A percentile compares a stretch with the other conserved stretches of the same genome.
phyloP scores from a whole-genome alignment of 305 asterid genomes.

The Stenogyne calaminthoides region DNA sequence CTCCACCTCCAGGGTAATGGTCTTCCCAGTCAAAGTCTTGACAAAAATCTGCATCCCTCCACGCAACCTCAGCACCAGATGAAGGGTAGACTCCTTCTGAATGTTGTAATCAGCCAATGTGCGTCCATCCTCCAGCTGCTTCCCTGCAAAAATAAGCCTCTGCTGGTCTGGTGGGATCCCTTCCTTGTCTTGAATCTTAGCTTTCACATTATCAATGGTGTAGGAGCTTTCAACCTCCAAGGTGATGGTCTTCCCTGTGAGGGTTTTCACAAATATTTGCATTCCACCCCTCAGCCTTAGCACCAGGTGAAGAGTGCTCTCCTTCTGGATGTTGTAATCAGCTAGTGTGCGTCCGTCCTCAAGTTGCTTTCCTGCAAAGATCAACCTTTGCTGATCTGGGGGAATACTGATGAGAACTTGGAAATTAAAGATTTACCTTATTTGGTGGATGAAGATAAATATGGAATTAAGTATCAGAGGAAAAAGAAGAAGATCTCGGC shows the following conservation, averaged over 20 bases:
- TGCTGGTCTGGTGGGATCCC: not conserved
- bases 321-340: conserved; percentile 21
- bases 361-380: conserved; percentile 17
- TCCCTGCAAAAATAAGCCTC: not conserved
- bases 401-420: too few species aligned
- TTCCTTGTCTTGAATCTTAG: not conserved
- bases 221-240: not conserved
- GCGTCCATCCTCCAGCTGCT: not conserved
- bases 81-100: not conserved
- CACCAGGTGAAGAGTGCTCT: conserved; percentile 19
- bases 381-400: not conserved
- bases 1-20: not conserved
- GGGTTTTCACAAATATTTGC: conserved; percentile 20
- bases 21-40: not conserved
- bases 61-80: not conserved
- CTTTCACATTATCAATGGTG: not conserved
- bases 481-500: too few species aligned
- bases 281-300: conserved; percentile 21
- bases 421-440: too few species aligned
- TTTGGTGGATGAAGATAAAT: too few species aligned
- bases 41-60: not conserved
- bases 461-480: too few species aligned
- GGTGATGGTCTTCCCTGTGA: conserved; percentile 16
- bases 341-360: conserved; percentile 16
- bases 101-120: not conserved